phyloP scores from a whole-genome alignment of 129 eudicot species.

The Gnaphalium uliginosum region DNA sequence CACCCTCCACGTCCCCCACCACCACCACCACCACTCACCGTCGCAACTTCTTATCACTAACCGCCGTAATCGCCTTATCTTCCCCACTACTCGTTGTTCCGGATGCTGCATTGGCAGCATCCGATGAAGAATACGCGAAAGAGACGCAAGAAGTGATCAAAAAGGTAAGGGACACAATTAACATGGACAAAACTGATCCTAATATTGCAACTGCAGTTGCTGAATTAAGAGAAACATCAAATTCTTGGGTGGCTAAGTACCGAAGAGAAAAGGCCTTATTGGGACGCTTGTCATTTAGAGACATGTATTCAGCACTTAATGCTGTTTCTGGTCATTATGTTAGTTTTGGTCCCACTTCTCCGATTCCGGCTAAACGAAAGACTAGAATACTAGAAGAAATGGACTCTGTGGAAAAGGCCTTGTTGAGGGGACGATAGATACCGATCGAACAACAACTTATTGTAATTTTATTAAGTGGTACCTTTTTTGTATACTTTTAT shows the following conservation, averaged over 20 bases:
- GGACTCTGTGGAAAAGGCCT: slow-evolving; percentile 94
- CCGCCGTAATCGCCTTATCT: slow-evolving; percentile 46
- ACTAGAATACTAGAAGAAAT: slow-evolving; percentile 86
- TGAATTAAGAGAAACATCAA: slow-evolving; percentile 74
- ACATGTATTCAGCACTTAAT: slow-evolving; percentile 88
- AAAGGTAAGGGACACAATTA: slow-evolving; percentile 69
- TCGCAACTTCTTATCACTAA: slow-evolving; percentile 46
- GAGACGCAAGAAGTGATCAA: slow-evolving; percentile 77
- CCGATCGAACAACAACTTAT: background rate
- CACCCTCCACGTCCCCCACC: slow-evolving; percentile 34
- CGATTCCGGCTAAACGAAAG: slow-evolving; percentile 91
- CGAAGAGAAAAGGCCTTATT: slow-evolving; percentile 80
- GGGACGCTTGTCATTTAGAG: slow-evolving; percentile 81
- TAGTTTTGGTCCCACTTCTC: slow-evolving; percentile 97
- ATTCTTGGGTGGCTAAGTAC: slow-evolving; percentile 95
- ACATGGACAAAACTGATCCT: slow-evolving; percentile 74
- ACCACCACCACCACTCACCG: slow-evolving; percentile 42
- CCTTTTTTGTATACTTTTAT: slow-evolving; percentile 20
- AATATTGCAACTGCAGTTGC: slow-evolving; percentile 78
- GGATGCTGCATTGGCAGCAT: slow-evolving; percentile 51
- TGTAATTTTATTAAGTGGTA: background rate
- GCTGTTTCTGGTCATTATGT: slow-evolving; percentile 97
- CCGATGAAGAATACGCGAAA: slow-evolving; percentile 77
- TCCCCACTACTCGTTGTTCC: slow-evolving; percentile 35
- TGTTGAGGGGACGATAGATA: slow-evolving; percentile 76